A percentile compares a stretch with the other conserved stretches of the same genome.
phyloP scores from a whole-genome alignment of 2,329 filamentous ascomycete genomes.

The Curvularia eragrostidis region DNA sequence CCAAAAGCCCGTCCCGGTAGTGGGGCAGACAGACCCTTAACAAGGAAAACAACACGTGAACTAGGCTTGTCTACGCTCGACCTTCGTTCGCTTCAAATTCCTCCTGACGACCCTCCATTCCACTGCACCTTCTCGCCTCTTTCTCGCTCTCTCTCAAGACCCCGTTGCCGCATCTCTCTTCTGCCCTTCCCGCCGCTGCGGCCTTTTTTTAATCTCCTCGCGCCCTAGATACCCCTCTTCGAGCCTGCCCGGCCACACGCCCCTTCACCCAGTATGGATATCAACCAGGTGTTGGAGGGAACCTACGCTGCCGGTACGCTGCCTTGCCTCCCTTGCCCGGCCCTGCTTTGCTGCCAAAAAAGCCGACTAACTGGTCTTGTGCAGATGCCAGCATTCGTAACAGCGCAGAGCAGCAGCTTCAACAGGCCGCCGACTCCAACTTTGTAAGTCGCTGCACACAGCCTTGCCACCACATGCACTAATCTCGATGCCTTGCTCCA shows the following conservation, averaged over 20 bases:
- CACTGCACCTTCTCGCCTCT: constrained; percentile 42
- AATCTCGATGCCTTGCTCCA: constrained; percentile 52
- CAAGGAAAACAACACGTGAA: constrained; percentile 46
- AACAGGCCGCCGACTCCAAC: constrained; percentile 89
- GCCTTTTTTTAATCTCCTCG: constrained; percentile 21
- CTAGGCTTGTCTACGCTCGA: constrained; percentile 46
- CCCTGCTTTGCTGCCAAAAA: constrained; percentile 18
- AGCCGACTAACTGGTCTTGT: constrained; percentile 45
- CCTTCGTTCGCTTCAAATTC: constrained; percentile 49
- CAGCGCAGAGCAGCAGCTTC: constrained; percentile 91
- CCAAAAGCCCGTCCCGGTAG: constrained; percentile 29
- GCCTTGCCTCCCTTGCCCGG: constrained; percentile 17
- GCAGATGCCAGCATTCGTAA: constrained; percentile 88
- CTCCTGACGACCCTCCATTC: constrained; percentile 38
- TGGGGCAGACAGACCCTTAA: constrained; percentile 44
- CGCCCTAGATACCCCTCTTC: constrained; percentile 34
- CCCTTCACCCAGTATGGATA: constrained; percentile 76
- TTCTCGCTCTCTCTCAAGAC: constrained; percentile 1
- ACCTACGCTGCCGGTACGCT: constrained; percentile 90
- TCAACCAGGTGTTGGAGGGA: constrained; percentile 96
- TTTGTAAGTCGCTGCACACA: constrained; percentile 71
- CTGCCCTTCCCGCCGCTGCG: constrained; percentile 26
- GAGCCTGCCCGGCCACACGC: constrained; percentile 29
- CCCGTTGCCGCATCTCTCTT: constrained; percentile 26
- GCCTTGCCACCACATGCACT: constrained; percentile 37